Evolutionary conservation across 2,329 filamentous ascomycete species (phyloP), one percentile per base, ranked within the genome.

Genomic region (Alternaria postmessia): DNA sequence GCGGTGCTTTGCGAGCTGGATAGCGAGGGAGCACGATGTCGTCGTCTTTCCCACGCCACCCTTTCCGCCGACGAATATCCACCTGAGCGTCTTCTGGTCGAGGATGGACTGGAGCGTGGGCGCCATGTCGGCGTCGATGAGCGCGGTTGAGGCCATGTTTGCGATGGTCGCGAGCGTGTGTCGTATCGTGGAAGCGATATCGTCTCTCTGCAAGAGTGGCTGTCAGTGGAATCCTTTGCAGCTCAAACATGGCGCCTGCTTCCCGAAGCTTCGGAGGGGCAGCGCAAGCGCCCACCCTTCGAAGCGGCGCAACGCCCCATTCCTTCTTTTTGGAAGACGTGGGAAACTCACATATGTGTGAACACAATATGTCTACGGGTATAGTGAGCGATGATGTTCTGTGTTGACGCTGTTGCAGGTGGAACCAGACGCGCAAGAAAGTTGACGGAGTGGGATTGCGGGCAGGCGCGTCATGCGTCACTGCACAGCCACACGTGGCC

Each of bases 21-120:
- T 98, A 66, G 95, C 95, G 67, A 99, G 91, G 9, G 94, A 97
- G 83, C 95, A 99, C 7, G 94, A 98, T 16, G 95, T 99, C n/a
- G 95, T 99, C 28, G 95, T 99, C 85, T 99, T 99, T 79, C 95
- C 95, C 46, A 99, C 95, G 78, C 95, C 95, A 75, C 95, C 95
- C 83, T 99, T 99, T 69, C 95, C 95, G 74, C 95, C 95, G 62
- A 99, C 95, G 75, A 99, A 99, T 81, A 99, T 96, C 95, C 95
- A 99, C 78, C 95, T 92, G 57, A 99, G 89, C 34, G 92, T 90
- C 81, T 93, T 93, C 81, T 99, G 95, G 84, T 96, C 93, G 74
- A 99, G 88, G 76, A 99, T 93, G 66, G 92, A 91, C 83, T 97
- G 92, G 75, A 99, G 91, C 53, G 92, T 93, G 48, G 95, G 94